These are phyloP conservation scores for Corynascus novoguineensis DNA, from an alignment of 495 filamentous ascomycete species.

Conservation along the genomic window DNA sequence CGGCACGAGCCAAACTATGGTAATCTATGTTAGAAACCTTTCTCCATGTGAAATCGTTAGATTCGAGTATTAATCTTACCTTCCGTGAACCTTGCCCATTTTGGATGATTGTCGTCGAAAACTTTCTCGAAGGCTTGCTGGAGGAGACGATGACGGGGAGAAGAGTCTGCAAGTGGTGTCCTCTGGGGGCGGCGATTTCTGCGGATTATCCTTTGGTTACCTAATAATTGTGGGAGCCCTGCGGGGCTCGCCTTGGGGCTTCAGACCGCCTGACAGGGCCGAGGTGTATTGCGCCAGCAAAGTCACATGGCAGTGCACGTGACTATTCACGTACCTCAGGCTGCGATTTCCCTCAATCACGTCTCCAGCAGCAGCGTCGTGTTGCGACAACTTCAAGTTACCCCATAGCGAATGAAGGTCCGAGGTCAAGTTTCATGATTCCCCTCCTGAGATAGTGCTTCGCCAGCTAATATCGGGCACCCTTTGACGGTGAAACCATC, in stretches of 20 bases:
- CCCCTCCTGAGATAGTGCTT: too few relatives aligned
- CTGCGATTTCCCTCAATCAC: too few relatives aligned
- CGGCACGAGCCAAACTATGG: constrained; percentile 35
- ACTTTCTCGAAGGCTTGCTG: constrained; percentile 13
- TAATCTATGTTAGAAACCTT: constrained; percentile 12
- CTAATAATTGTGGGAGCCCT: constrained; percentile 28
- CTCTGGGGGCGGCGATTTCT: constrained; percentile 14
- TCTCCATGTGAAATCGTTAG: not conserved
- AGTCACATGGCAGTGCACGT: constrained; percentile 9
- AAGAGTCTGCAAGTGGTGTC: constrained; percentile 12
- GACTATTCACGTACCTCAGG: too few relatives aligned
- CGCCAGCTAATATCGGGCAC: too few relatives aligned
- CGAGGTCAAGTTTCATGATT: too few relatives aligned
- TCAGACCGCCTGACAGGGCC: constrained; percentile 10
- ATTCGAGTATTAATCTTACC: constrained; percentile 10
- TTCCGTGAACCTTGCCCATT: constrained; percentile 41
- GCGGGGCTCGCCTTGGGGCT: constrained; percentile 29
- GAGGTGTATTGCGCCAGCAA: not conserved
- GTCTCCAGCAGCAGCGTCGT: too few relatives aligned
- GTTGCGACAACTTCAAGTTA: too few relatives aligned
- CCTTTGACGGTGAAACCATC: too few relatives aligned
- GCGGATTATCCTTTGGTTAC: constrained; percentile 23
- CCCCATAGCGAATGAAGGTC: too few relatives aligned
- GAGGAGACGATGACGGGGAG: constrained; percentile 6
- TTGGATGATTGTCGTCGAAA: constrained; percentile 25